Conservation (phyloP, 208 protist genomes). For the Leishmania tropica region DNA sequence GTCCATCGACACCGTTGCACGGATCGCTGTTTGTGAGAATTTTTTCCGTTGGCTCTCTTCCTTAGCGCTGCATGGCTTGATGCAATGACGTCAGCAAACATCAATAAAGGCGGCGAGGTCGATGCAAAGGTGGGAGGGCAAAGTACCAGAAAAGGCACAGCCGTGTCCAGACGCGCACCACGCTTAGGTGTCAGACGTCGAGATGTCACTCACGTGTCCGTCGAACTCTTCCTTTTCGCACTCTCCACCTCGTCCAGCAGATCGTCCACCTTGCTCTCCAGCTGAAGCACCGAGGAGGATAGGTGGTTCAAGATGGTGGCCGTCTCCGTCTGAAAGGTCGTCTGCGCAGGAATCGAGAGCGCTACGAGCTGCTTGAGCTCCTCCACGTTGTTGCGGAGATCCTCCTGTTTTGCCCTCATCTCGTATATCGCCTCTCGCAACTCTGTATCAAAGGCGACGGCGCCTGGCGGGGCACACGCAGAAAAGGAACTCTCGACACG, state of each 20-base stretch:
- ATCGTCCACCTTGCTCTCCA: slow-evolving; percentile 80
- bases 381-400: slow-evolving; percentile 35
- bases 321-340: slow-evolving; percentile 59
- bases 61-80: neutral
- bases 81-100: neutral
- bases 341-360: slow-evolving; percentile 16
- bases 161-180: neutral
- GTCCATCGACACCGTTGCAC: neutral
- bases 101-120: neutral
- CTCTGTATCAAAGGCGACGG: slow-evolving; percentile 16
- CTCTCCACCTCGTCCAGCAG: slow-evolving; percentile 40
- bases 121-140: neutral
- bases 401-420: slow-evolving; percentile 48
- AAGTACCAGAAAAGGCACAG: too few species aligned
- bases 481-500: neutral
- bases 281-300: slow-evolving; percentile 63
- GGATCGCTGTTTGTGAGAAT: neutral
- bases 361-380: slow-evolving; percentile 60
- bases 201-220: neutral
- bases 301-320: slow-evolving; percentile 78
- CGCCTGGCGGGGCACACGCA: neutral
- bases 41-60: neutral
- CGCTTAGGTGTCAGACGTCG: too few species aligned
- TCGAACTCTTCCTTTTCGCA: neutral
- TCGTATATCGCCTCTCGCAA: slow-evolving; percentile 38